Conservation (phyloP, 805 yeast species). For the Lipomyces lipofer region DNA sequence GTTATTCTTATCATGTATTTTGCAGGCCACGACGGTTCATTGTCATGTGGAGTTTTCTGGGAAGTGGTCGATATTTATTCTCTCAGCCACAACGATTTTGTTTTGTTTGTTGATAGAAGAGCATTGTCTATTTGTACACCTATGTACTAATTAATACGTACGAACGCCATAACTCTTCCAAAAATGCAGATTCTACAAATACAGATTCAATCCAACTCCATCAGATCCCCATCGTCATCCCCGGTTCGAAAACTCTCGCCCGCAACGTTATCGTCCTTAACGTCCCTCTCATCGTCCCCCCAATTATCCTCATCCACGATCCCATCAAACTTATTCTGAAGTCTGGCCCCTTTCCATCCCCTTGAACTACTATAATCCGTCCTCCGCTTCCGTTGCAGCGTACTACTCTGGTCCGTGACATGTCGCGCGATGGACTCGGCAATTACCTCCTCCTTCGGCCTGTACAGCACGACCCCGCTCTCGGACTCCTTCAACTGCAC, state of each 20-base stretch:
- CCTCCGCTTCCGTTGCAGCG: neutral
- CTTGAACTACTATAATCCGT: neutral
- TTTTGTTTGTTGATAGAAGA: too few relatives aligned
- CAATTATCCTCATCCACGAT: conserved; percentile 8
- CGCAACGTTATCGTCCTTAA: conserved; percentile 3
- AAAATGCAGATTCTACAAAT: neutral
- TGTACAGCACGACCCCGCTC: conserved; percentile 20
- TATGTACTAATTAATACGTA: neutral
- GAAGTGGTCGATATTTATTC: neutral
- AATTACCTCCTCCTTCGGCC: conserved; percentile 26
- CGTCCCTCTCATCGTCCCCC: conserved; percentile 25
- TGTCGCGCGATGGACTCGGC: conserved; percentile 29
- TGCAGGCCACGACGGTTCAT: conserved; percentile 3
- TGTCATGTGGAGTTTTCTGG: neutral
- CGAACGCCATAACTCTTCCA: neutral
- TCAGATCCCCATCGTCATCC: conserved; percentile 4
- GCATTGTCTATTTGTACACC: neutral
- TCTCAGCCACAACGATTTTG: neutral
- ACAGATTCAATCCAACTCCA: conserved; percentile 18
- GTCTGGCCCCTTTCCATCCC: neutral
- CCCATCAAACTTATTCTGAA: conserved; percentile 5
- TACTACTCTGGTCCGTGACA: neutral
- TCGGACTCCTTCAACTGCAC: conserved; percentile 9
- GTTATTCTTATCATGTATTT: too few relatives aligned
- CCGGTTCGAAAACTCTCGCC: neutral